Percentiles rank a stretch among this genome's conserved stretches.
Conservation (phyloP, 306 rosid genomes). For the Arachis hypogaea region DNA sequence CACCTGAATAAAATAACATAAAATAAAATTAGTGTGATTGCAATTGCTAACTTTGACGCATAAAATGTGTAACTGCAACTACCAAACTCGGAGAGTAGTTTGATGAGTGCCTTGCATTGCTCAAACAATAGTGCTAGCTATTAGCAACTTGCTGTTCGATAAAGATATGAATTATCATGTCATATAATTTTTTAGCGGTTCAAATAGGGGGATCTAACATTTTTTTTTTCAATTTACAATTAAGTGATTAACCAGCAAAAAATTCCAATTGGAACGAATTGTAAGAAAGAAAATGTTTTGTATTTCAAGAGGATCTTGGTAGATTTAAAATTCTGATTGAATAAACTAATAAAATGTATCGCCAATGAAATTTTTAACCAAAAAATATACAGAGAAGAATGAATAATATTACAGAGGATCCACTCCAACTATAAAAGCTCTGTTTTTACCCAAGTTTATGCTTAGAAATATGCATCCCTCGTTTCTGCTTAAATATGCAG, state of each 20-base stretch:
- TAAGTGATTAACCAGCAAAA: no score
- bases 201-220: no score
- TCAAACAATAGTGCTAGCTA: constrained; percentile 20
- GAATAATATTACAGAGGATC: no score
- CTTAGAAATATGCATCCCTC: neutral
- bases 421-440: neutral
- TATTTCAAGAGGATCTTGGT: neutral
- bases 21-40: constrained; percentile 49
- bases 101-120: constrained; percentile 42
- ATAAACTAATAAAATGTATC: neutral
- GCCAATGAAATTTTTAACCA: no score
- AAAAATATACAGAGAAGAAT: no score
- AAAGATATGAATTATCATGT: constrained; percentile 21
- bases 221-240: no score
- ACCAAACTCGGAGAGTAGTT: constrained; percentile 34
- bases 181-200: neutral
- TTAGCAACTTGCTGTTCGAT: constrained; percentile 31
- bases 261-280: neutral
- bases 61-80: constrained; percentile 33
- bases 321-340: neutral
- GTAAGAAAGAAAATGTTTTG: neutral
- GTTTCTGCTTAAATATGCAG: no score
- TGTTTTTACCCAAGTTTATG: neutral
- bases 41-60: constrained; percentile 47
- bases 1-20: constrained; percentile 50